Base-by-base conservation (phyloP, 148 eudicot species). In the Rhododendron simsii region DNA sequence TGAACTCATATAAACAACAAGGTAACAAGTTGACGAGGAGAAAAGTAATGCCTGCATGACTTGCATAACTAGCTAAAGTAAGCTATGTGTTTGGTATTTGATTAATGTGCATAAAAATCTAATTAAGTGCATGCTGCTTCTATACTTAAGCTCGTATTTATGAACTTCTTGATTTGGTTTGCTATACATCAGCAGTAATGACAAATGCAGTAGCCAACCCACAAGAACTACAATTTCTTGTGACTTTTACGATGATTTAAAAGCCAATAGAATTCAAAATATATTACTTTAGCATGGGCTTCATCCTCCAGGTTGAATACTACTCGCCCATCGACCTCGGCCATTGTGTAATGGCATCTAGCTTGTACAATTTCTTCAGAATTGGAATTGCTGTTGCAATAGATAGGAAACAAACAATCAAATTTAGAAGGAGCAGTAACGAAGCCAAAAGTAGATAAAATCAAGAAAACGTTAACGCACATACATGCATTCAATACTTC, bases 201-300 rank as follows among this genome's bases (percentile, higher is more conserved):
- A 47, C 18, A 47, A 53, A 53, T 53, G 57, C 57, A 53, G 20
- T 53, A 53, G 18, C 57, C 1, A 53, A 53, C 57, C 57, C 18
- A 13, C 20, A 53, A 53, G 18, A 53, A 53, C 57, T 53, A 53
- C 15, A 13, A 51, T 51, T 51, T 51, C 55, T 51, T 51, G 16
- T 11, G 16, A 51, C 55, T 51, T 51, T 2, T 51, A 51, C 55
- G 3, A 51, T 51, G 55, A 51, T 51, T 51, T 51, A 51, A 13
- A 51, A 51, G 61, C 61, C 7, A 55, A 55, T 9, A 55, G 21
- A 55, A 18, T 55, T 55, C 61, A 55, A 80, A 28, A 30, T 33
- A 33, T 33, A 55, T 81, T 84, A 96, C 99, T 90, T 89, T 78
- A 2, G 94, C 97, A 65, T 89, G 90, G 37, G 95, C 96, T 79